Evolutionary conservation across 2,329 filamentous ascomycete genomes (phyloP).

Genomic region (Arachnopeziza araneosa): DNA sequence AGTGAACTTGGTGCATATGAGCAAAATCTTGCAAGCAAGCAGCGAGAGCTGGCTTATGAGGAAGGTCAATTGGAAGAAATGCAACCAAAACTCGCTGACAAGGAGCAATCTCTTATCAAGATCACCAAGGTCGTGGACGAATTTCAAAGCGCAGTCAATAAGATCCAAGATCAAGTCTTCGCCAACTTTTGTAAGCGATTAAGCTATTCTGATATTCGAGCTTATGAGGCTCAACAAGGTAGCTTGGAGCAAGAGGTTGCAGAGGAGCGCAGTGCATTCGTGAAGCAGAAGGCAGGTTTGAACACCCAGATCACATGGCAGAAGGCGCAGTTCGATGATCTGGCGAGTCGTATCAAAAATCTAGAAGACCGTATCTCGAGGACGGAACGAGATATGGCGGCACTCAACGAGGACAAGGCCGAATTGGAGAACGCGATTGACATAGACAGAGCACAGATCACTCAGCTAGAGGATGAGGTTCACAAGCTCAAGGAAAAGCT

Average conservation of each 20-base stretch:
- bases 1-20: conserved; percentile 74
- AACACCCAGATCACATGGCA: conserved; percentile 57
- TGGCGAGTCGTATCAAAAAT: conserved; percentile 61
- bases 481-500: conserved; percentile 64
- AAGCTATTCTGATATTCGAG: conserved; percentile 82
- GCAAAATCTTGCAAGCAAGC: conserved; percentile 79
- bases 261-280: conserved; percentile 81
- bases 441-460: conserved; percentile 68
- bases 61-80: conserved; percentile 69
- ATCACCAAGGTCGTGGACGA: conserved; percentile 50
- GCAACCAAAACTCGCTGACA: conserved; percentile 71
- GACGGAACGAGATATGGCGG: conserved; percentile 62
- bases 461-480: conserved; percentile 66
- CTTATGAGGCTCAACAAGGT: conserved; percentile 90
- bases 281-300: conserved; percentile 73
- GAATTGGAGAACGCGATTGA: conserved; percentile 69
- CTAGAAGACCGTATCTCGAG: conserved; percentile 62
- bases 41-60: conserved; percentile 70
- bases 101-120: conserved; percentile 61
- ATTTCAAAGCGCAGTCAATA: conserved; percentile 60
- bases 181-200: conserved; percentile 77
- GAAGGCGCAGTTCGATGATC: conserved; percentile 46
- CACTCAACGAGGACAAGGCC: conserved; percentile 67
- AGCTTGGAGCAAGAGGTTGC: conserved; percentile 85
- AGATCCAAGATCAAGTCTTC: conserved; percentile 87